A percentile compares a stretch with the other conserved stretches of the same genome.
Conservation (phyloP, 192 early-diverging fungal genomes). For the Rhizophlyctis rosea region DNA sequence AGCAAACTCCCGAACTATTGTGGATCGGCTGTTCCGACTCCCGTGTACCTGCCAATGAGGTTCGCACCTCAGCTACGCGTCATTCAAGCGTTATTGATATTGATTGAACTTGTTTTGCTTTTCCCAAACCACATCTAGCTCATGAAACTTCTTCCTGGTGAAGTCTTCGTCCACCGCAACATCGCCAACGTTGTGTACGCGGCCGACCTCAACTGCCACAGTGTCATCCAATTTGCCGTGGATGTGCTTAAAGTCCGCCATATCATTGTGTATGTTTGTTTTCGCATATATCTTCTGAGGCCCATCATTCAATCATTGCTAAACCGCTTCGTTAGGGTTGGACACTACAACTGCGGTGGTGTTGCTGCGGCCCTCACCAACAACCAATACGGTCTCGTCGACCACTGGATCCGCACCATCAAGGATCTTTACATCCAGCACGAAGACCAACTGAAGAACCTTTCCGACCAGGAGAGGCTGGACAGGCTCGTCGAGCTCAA, state of each 20-base stretch:
- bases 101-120: not conserved
- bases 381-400: conserved; percentile 42
- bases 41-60: conserved; percentile 66
- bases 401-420: conserved; percentile 40
- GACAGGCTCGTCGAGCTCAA: conserved; percentile 63
- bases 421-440: conserved; percentile 35
- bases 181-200: conserved; percentile 88
- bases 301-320: not conserved
- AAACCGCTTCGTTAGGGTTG: not conserved
- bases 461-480: conserved; percentile 4
- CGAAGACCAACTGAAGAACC: conserved; percentile 3
- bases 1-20: conserved; percentile 76
- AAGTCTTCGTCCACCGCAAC: conserved; percentile 93
- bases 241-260: conserved; percentile 83
- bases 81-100: not conserved
- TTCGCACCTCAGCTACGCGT: not conserved
- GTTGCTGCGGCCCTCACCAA: conserved; percentile 39
- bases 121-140: conserved; percentile 5
- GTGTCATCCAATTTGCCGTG: conserved; percentile 87
- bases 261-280: conserved; percentile 71
- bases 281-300: not conserved
- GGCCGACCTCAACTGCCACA: conserved; percentile 72
- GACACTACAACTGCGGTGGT: conserved; percentile 47
- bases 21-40: conserved; percentile 94
- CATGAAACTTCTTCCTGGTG: conserved; percentile 47